Percentiles rank a stretch among this genome's conserved stretches.
These are phyloP conservation scores for Saccharomycopsis phalli DNA, from an alignment of 1,139 yeast genomes.

Conservation along the genomic window DNA sequence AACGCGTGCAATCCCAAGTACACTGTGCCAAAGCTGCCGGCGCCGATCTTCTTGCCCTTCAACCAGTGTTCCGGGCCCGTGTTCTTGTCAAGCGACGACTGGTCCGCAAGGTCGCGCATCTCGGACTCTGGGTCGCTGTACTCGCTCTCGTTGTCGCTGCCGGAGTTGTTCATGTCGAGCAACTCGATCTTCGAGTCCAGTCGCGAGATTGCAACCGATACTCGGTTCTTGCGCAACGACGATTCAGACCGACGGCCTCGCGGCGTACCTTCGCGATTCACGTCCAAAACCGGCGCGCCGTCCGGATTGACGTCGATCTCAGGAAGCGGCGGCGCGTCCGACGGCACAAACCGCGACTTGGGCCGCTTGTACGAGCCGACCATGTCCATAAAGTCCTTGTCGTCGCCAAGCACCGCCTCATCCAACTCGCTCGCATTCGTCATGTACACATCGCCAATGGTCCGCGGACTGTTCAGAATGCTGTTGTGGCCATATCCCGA, in stretches of 20 bases:
- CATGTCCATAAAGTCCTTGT: conserved; percentile 23
- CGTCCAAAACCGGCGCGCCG: conserved; percentile 2
- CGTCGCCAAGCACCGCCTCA: conserved; percentile 36
- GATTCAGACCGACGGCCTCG: neutral
- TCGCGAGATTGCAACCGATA: conserved; percentile 31
- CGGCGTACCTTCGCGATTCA: neutral
- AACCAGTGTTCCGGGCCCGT: conserved; percentile 71
- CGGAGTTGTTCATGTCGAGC: conserved; percentile 29
- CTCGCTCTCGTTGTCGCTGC: conserved; percentile 35
- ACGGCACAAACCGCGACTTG: conserved; percentile 17
- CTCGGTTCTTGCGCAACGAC: conserved; percentile 23
- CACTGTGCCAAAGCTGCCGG: conserved; percentile 93
- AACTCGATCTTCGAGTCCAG: conserved; percentile 44
- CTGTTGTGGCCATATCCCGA: conserved; percentile 8
- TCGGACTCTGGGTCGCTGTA: conserved; percentile 25
- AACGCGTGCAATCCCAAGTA: conserved; percentile 85
- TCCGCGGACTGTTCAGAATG: conserved; percentile 29
- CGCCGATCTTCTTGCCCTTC: conserved; percentile 86
- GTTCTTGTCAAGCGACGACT: conserved; percentile 6
- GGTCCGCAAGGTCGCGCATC: conserved; percentile 20
- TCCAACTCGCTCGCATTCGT: conserved; percentile 52
- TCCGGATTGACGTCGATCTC: conserved; percentile 1
- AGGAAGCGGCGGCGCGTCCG: conserved; percentile 19
- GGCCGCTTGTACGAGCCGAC: conserved; percentile 17
- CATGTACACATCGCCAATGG: conserved; percentile 62